These are phyloP conservation scores for Erysimum cheiranthoides DNA, from an alignment of 345 rosid species.

Conservation along the genomic window DNA sequence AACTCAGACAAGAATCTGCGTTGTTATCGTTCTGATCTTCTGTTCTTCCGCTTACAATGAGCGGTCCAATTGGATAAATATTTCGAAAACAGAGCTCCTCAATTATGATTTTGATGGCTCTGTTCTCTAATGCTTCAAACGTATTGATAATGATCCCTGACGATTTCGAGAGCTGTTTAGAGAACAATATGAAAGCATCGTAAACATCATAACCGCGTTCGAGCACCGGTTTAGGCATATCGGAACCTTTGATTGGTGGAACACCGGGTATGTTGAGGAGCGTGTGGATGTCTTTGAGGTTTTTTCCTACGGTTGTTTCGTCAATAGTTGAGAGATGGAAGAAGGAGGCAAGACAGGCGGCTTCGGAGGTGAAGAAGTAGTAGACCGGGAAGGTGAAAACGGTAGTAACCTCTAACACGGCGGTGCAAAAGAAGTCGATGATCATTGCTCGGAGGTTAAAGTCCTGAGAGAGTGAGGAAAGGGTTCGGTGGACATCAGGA, in stretches of 20 bases:
- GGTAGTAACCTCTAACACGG: constrained; percentile 39
- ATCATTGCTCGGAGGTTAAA: constrained; percentile 46
- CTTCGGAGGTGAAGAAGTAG: constrained; percentile 55
- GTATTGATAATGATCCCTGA: constrained; percentile 63
- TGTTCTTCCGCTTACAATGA: constrained; percentile 38
- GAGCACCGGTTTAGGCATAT: constrained; percentile 40
- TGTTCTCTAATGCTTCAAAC: constrained; percentile 56
- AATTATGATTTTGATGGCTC: constrained; percentile 44
- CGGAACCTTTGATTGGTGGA: constrained; percentile 43
- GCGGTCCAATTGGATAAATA: constrained; percentile 60
- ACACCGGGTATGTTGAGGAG: constrained; percentile 52
- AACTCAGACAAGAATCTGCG: constrained; percentile 42
- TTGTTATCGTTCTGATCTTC: constrained; percentile 11
- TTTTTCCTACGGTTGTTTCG: constrained; percentile 34
- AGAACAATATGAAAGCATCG: constrained; percentile 27
- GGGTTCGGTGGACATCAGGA: constrained; percentile 48
- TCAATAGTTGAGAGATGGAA: constrained; percentile 50
- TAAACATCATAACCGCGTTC: constrained; percentile 47
- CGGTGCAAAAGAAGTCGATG: constrained; percentile 56
- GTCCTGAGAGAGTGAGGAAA: constrained; percentile 44
- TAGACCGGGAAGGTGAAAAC: constrained; percentile 51
- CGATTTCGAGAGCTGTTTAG: constrained; percentile 33
- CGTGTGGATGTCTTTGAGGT: constrained; percentile 50
- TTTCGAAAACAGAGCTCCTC: constrained; percentile 53
- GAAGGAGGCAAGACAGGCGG: constrained; percentile 45